Conservation (phyloP, 495 filamentous ascomycete genomes). For the Aspergillus kassunensis region DNA sequence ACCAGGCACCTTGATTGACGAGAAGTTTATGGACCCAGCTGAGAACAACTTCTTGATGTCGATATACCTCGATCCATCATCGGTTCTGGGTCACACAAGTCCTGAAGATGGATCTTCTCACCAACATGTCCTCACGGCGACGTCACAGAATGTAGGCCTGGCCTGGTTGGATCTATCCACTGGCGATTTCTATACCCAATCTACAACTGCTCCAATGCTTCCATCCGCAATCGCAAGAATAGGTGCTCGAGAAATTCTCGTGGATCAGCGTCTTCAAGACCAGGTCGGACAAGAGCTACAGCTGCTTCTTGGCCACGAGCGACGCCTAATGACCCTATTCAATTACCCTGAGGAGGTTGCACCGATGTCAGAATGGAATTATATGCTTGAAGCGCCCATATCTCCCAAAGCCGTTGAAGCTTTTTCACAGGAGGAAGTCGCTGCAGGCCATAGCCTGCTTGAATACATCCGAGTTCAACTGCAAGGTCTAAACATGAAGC, state of each 20-base stretch:
- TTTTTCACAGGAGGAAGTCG: slow-evolving; percentile 47
- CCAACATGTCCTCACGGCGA: slow-evolving; percentile 35
- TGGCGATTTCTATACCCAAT: slow-evolving; percentile 85
- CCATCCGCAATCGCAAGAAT: slow-evolving; percentile 77
- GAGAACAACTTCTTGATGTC: slow-evolving; percentile 89
- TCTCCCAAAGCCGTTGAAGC: slow-evolving; percentile 30
- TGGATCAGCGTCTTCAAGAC: slow-evolving; percentile 59
- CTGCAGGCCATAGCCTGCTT: slow-evolving; percentile 70
- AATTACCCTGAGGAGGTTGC: slow-evolving; percentile 26
- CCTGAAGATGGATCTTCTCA: slow-evolving; percentile 22
- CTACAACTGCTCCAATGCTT: slow-evolving; percentile 66
- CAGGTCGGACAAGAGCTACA: slow-evolving; percentile 38
- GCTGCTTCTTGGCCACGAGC: slow-evolving; percentile 40
- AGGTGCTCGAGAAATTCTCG: slow-evolving; percentile 77
- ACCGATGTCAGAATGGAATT: slow-evolving; percentile 61
- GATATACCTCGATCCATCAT: slow-evolving; percentile 50
- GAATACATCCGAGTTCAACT: slow-evolving; percentile 78
- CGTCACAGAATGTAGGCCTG: slow-evolving; percentile 60
- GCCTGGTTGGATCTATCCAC: slow-evolving; percentile 96
- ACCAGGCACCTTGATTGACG: slow-evolving; percentile 92
- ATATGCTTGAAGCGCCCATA: slow-evolving; percentile 69
- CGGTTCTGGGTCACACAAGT: slow-evolving; percentile 20
- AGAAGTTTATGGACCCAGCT: slow-evolving; percentile 91
- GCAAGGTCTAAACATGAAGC: slow-evolving; percentile 72
- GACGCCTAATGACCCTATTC: slow-evolving; percentile 44